These are phyloP conservation scores for Podospora appendiculata DNA, from an alignment of 495 filamentous ascomycete species.

Conservation along the genomic window DNA sequence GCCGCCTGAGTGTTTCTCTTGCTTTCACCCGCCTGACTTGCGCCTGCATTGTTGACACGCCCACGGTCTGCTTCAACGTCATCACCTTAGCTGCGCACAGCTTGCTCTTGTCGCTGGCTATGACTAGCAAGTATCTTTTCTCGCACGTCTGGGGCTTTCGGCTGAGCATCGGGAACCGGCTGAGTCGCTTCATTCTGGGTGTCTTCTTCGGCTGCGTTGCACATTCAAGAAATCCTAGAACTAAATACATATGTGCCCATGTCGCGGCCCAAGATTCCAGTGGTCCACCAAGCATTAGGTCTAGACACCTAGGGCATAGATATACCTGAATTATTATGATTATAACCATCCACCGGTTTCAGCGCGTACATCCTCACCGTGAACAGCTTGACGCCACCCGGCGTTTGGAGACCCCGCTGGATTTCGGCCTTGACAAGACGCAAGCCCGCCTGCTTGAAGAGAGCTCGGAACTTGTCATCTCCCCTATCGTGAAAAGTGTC, in stretches of 20 bases:
- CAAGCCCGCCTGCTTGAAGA: background rate
- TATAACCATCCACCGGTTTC: background rate
- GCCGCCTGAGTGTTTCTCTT: slow-evolving; percentile 26
- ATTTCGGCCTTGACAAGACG: background rate
- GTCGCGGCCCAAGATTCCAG: too few species aligned
- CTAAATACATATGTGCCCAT: too few species aligned
- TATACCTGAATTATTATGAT: too few species aligned
- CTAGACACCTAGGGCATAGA: too few species aligned
- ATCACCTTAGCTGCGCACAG: slow-evolving; percentile 78
- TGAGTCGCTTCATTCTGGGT: slow-evolving; percentile 58
- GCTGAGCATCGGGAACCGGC: slow-evolving; percentile 38
- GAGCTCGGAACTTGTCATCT: background rate
- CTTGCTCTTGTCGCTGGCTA: slow-evolving; percentile 55
- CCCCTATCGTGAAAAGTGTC: background rate
- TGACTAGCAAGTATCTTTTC: slow-evolving; percentile 66
- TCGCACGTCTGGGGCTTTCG: slow-evolving; percentile 68
- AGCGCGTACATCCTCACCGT: background rate
- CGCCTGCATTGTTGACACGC: too few species aligned
- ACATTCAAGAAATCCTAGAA: too few species aligned
- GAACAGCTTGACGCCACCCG: background rate
- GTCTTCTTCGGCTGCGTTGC: slow-evolving; percentile 62
- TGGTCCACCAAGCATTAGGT: too few species aligned
- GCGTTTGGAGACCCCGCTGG: background rate
- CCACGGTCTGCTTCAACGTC: slow-evolving; percentile 86
- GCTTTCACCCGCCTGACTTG: too few species aligned